Evolutionary conservation across 2,329 filamentous ascomycete species (phyloP).

Genomic region (Trichocomaceae sp.): DNA sequence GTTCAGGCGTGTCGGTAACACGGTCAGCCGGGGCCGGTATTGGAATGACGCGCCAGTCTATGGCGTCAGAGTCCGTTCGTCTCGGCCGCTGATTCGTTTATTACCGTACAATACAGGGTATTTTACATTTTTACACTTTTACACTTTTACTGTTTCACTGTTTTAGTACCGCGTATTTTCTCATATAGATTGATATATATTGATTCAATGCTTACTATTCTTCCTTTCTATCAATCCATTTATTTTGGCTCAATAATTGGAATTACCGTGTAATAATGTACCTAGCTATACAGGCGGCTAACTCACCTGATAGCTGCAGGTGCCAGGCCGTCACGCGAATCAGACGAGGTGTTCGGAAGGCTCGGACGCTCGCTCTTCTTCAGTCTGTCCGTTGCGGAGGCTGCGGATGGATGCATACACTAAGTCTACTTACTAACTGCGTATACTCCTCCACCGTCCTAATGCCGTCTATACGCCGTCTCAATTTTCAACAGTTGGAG

Average conservation of each 20-base stretch:
- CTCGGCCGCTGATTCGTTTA: constrained; percentile 25
- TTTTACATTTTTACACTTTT: no score
- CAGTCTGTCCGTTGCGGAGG: neutral
- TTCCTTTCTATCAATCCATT: no score
- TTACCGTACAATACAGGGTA: constrained; percentile 44
- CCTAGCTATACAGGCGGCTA: neutral
- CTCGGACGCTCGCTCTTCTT: neutral
- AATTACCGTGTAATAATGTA: no score
- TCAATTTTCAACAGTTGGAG: no score
- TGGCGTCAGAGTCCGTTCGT: neutral
- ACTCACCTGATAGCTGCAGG: neutral
- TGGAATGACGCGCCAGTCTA: neutral
- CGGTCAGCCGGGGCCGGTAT: constrained; percentile 2
- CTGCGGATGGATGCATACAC: neutral
- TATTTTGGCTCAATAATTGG: no score
- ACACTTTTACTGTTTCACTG: no score
- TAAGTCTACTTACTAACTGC: neutral
- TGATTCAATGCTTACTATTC: no score
- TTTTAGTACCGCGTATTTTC: no score
- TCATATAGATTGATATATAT: no score
- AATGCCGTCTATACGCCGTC: no score
- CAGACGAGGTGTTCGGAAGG: neutral
- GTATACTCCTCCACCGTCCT: no score
- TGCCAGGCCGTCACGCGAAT: neutral
- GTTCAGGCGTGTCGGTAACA: neutral